Conservation (phyloP, 1,139 yeast genomes). For the Taiozyma sp. region DNA sequence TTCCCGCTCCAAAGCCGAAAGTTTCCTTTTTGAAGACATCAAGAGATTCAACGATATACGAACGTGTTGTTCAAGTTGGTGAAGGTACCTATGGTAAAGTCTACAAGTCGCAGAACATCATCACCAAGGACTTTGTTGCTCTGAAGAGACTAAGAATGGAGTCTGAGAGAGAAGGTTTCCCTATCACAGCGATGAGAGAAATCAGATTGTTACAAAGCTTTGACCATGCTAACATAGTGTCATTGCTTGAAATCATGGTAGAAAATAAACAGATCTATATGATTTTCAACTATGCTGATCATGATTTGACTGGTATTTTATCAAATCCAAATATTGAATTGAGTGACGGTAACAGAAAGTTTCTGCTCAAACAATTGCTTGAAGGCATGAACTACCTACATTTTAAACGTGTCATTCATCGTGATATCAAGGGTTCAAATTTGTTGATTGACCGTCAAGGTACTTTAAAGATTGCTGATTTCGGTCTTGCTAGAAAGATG, state of each 20-base stretch:
- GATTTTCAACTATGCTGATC: slow-evolving; percentile 93
- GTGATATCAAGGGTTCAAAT: slow-evolving; percentile 95
- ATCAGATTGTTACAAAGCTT: slow-evolving; percentile 84
- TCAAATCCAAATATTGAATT: slow-evolving; percentile 70
- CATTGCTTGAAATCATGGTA: slow-evolving; percentile 86
- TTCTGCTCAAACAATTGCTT: slow-evolving; percentile 68
- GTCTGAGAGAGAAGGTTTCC: slow-evolving; percentile 89
- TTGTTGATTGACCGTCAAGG: slow-evolving; percentile 74
- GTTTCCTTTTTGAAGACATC: slow-evolving; percentile 19
- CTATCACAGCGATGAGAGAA: slow-evolving; percentile 92
- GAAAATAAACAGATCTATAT: slow-evolving; percentile 76
- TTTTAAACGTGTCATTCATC: slow-evolving; percentile 72
- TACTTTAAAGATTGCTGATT: slow-evolving; percentile 80
- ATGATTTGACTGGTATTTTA: slow-evolving; percentile 85
- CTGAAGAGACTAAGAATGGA: slow-evolving; percentile 81
- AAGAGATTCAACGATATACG: slow-evolving; percentile 24
- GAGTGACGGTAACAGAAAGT: slow-evolving; percentile 67
- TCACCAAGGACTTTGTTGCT: slow-evolving; percentile 76
- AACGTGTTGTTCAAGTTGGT: slow-evolving; percentile 52
- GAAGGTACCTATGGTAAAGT: slow-evolving; percentile 83
- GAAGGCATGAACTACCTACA: slow-evolving; percentile 84
- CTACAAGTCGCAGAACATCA: slow-evolving; percentile 64
- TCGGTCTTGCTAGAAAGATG: slow-evolving; percentile 88
- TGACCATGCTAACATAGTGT: slow-evolving; percentile 77
- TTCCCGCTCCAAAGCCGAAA: not conserved